Base-by-base conservation (phyloP, 306 rosid species). In the Alnus glutinosa region DNA sequence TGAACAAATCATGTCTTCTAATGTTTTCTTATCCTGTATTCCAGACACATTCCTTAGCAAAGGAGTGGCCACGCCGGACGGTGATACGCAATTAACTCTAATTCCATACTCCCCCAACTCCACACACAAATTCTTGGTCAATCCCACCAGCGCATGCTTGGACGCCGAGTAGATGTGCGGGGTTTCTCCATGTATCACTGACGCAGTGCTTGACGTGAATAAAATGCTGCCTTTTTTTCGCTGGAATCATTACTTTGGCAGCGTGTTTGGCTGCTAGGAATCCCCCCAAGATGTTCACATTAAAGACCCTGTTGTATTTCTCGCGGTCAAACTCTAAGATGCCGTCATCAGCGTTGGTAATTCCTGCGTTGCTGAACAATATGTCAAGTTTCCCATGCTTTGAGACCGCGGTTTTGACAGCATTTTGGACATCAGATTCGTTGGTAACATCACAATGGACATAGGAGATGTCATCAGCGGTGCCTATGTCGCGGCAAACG, bases 231-330 rank as follows among this genome's bases (percentile, higher is more conserved):
- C 98, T 9, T 52, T 9, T 52, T 86, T 83, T 78, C 0, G 80
- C 84, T 0, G 93, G 89, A 46, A 88, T 66, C 98, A 93, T 93
- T 7, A 85, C 77, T 70, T 79, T 86, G 1, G 97, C 87, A 0
- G 91, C 97, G 55, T 93, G 85, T 81, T 91, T 91, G 62, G 92
- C 92, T 0, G 93, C 94, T 81, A 93, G 76, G 88, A 89, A 93
- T 23, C 75, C 87, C 1, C 98, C 94, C 14, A 57, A 87, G 1
- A 89, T 89, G 34, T 93, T 91, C 5, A 91, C 89, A 4, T 85
- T 87, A 30, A 93, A 80, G 0, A 93, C 92, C 44, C 73, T 85
- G 72, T 85, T 85, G 89, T 91, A 91, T 28, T 51, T 55, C n/a
- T 83, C 81, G n/a, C 6, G 23, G 0, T 69, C 76, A 0, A 84